Base-by-base conservation (phyloP, 2,329 filamentous ascomycete species). In the Pseudogymnoascus sp. region DNA sequence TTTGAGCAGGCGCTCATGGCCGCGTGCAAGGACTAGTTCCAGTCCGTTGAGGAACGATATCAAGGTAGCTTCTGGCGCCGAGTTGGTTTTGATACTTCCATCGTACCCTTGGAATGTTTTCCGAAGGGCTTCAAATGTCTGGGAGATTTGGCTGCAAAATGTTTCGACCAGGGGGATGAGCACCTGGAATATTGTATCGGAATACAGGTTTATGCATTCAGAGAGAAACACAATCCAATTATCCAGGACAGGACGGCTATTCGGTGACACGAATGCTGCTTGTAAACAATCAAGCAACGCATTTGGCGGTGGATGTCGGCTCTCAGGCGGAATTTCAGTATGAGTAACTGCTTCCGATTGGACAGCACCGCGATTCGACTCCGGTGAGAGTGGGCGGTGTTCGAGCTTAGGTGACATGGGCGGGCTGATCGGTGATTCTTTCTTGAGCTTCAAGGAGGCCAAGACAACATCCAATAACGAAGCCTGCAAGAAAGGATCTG, bases 1-100 rank as follows among this genome's bases (percentile, higher is more conserved):
- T 22, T 81, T 78, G 58, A 92, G 76, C 18, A 97, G 78, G 62
- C 87, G 87, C 68, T 96, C 89, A 73, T 99, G 94, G 4, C 88
- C 92, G 67, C 86, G 85, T 16, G 92, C 92, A 62, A 99, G 79
- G 22, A 96, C 87, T 68, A 95, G 91, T 73, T 99, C 94, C 1
- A 99, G 80, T 0, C 91, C 94, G 65, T 95, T 93, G n/a, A 99
- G 79, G 1, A 99, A 79, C n/a, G 88, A 87, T 57, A 95, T 90
- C 1, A 93, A 75, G 0, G 88, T 89, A 0, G 88, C 83, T 74
- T 90, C 91, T 5, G 83, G 90, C 58, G 77, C 80, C 67, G 74
- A 76, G 2, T 71, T 70, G 3, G 68, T 65, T 16, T 62, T 63
- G 3, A 64, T 41, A 43, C 60, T 57, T 64, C 71, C 58, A 59